Evolutionary conservation across 305 asterid species (phyloP), one percentile per base, ranked within the genome.

Genomic region (Plantago lanceolata): DNA sequence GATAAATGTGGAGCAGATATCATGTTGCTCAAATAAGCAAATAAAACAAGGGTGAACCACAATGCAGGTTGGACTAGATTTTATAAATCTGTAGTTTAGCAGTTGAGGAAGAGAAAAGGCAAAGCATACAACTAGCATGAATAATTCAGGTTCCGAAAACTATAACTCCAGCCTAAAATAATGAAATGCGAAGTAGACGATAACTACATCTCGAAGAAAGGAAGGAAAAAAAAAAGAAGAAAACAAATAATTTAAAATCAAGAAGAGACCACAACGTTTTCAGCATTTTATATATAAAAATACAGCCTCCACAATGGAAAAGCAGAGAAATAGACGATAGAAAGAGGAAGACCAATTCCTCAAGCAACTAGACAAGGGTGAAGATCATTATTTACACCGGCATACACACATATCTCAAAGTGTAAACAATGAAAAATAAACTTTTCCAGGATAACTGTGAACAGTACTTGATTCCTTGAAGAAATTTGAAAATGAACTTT

Each of bases 351-450:
- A 43, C 67, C 44, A 48, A 57, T 21, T 66, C 15, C 47, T 54
- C 29, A 29, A 63, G 66, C 70, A 57, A 55, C 69, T 45, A 65
- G 62, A 8, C 56, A 68, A 13, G 37, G 61, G 58, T 50, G 59
- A 56, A 60, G 61, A 65, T 29, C 59, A 55, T 37, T 14, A 40
- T 66, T 31, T 61, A 29, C 57, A 9, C 59, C 48, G 40, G 9
- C 17, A 6, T 3, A 53, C 5, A 33, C 6, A 33, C 4, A 12
- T 13, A 40, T 40, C 47, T 40, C 47, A 40, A 40, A 12, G 15
- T 12, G 16, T 40, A 40, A 40, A 13, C 47, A 13, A 40, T 12
- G 16, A 40, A 40, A 37, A 40, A 0, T 13, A 4, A 40, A 40
- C 47, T 40, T 40, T 12, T 40, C 47, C 47, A 40, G 47, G 16